These are phyloP conservation scores for Cystobasidium sp. DNA, from an alignment of 1,284 basidiomycete species.

Conservation along the genomic window DNA sequence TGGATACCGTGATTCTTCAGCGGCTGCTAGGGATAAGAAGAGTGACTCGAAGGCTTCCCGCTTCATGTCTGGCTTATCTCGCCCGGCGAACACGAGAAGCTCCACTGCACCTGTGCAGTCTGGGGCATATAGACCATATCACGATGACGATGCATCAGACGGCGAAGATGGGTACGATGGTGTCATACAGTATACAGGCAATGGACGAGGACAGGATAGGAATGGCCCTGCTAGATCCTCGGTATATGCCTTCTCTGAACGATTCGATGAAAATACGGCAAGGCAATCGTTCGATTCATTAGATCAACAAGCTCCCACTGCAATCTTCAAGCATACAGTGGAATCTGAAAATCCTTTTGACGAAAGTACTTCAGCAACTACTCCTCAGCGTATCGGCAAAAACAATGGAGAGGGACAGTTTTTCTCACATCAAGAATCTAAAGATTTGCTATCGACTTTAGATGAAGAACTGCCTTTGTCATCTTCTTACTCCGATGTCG, in stretches of 20 bases:
- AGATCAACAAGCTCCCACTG: slow-evolving; percentile 8
- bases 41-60: not conserved
- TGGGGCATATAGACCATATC: slow-evolving; percentile 1
- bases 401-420: slow-evolving; percentile 10
- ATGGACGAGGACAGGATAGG: not conserved
- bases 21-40: not conserved
- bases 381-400: not conserved
- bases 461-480: slow-evolving; percentile 31
- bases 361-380: slow-evolving; percentile 10
- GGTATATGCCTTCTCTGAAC: slow-evolving; percentile 12
- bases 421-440: slow-evolving; percentile 10
- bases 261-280: slow-evolving; percentile 28
- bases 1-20: not conserved
- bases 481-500: slow-evolving; percentile 34
- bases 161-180: slow-evolving; percentile 11
- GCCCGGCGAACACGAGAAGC: slow-evolving; percentile 3
- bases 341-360: slow-evolving; percentile 31
- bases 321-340: not conserved
- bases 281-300: slow-evolving; percentile 23
- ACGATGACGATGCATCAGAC: slow-evolving; percentile 16
- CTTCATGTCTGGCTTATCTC: not conserved
- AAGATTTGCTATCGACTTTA: slow-evolving; percentile 16
- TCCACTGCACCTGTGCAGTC: slow-evolving; percentile 22
- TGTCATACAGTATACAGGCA: not conserved
- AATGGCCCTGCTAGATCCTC: not conserved